Percentiles rank a stretch among this genome's conserved stretches.
Evolutionary conservation across 148 eudicot species (phyloP).

Genomic region (Dianthus caryophyllus): DNA sequence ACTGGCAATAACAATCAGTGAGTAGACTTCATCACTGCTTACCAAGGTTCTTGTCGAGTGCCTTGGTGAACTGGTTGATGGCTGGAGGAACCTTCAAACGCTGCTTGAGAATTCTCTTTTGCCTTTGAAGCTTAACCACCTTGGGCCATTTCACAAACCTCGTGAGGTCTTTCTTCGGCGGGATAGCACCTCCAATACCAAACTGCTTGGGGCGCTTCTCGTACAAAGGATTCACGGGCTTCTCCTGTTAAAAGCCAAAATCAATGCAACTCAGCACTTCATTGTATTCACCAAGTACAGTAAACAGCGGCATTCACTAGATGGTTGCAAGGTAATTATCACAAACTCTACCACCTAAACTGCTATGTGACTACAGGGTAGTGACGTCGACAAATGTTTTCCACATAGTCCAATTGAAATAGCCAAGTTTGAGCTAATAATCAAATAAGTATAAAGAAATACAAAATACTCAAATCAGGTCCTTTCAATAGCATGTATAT

Average conservation of each 20-base stretch:
- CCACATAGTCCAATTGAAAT: too few relatives aligned
- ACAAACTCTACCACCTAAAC: neutral
- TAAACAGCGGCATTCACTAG: neutral
- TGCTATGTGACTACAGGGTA: neutral
- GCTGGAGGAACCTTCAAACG: constrained; percentile 77
- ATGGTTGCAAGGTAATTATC: neutral
- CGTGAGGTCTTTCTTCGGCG: constrained; percentile 57
- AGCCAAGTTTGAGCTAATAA: too few relatives aligned
- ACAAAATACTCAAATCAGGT: neutral
- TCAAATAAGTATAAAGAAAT: too few relatives aligned
- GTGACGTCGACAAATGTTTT: neutral
- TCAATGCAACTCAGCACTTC: neutral
- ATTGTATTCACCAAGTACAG: too few relatives aligned
- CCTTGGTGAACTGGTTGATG: constrained; percentile 62
- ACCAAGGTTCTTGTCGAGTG: constrained; percentile 73
- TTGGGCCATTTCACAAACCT: constrained; percentile 59
- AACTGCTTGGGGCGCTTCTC: constrained; percentile 51
- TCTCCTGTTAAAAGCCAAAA: constrained; percentile 29
- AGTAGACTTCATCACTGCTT: neutral
- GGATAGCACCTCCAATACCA: constrained; percentile 66
- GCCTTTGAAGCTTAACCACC: constrained; percentile 58
- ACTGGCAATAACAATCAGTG: too few relatives aligned
- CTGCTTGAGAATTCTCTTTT: constrained; percentile 57
- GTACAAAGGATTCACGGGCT: constrained; percentile 52
- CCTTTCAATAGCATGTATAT: neutral